Evolutionary conservation across 306 rosid genomes (phyloP), one percentile per base, ranked within the genome.

Genomic region (Luffa aegyptiaca): DNA sequence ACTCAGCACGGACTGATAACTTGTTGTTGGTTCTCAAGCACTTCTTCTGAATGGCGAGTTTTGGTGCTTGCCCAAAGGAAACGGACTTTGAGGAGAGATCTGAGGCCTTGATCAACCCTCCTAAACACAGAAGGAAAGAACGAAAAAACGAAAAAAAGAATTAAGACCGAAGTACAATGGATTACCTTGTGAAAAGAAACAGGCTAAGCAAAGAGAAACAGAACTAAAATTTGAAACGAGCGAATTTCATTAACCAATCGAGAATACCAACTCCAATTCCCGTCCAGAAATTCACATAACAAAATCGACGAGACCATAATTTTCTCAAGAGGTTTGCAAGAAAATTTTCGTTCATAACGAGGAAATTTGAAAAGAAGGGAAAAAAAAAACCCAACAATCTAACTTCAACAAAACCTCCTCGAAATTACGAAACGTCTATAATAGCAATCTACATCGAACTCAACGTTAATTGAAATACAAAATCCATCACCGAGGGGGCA

Each of bases 1-100:
- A 88, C 56, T 94, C 94, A 0, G 98, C 94, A 64, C 88, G 83
- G 84, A 92, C 83, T 1, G 87, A 70, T 79, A 88, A 80, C 80
- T 72, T 74, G 80, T 86, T 90, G 62, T 75, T 88, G 80, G 79
- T 84, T 51, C 71, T 85, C 66, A 75, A 84, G 33, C 86, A 81
- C 83, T 89, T 89, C 81, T 79, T 88, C 79, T 79, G 91, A 77
- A 86, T 75, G 26, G 69, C 51, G 52, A 91, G 85, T 81, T 88
- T 93, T 74, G 90, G 79, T 5, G 90, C 76, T 81, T 84, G 77
- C 31, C 85, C 84, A 74, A 81, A 74, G 8, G 92, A 80, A 83
- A 53, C 68, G 33, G 79, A 81, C 69, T 86, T 90, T 33, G 81
- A 84, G 75, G 83, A 88, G 41, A 83, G 72, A 83, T 88, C 97